phyloP scores from a whole-genome alignment of 805 yeast species.

The Myxozyma monticola region DNA sequence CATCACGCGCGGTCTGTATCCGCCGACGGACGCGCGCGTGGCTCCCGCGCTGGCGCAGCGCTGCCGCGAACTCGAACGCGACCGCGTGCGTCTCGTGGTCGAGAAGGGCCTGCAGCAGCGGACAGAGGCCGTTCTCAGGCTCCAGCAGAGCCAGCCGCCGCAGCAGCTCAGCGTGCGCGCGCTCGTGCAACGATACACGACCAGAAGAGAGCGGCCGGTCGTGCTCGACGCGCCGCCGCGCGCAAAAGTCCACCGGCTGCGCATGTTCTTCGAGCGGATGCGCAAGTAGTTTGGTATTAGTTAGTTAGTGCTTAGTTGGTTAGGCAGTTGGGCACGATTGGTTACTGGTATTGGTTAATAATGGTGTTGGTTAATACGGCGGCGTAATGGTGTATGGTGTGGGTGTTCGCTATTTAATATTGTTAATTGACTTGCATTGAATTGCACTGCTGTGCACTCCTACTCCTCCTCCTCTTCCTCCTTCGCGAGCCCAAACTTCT shows the following conservation, averaged over 20 bases:
- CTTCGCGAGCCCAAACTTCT: slow-evolving; percentile 67
- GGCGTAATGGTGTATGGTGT: not conserved
- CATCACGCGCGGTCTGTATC: slow-evolving; percentile 33
- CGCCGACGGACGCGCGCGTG: slow-evolving; percentile 29
- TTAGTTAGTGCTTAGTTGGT: not conserved
- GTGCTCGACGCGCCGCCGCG: slow-evolving; percentile 20
- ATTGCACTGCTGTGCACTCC: slow-evolving; percentile 1
- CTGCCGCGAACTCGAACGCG: slow-evolving; percentile 31
- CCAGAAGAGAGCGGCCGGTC: not conserved
- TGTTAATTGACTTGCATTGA: not conserved
- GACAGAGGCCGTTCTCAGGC: too few species aligned
- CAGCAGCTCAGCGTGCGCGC: slow-evolving; percentile 16
- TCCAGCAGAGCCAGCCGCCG: too few species aligned
- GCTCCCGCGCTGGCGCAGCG: slow-evolving; percentile 28
- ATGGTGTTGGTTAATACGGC: not conserved
- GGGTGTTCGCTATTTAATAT: not conserved
- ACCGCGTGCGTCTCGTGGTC: too few species aligned
- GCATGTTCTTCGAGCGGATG: slow-evolving; percentile 25
- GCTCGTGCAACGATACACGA: slow-evolving; percentile 8
- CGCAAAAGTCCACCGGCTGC: slow-evolving; percentile 28
- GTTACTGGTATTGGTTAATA: slow-evolving; percentile 1
- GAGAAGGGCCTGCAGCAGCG: too few species aligned
- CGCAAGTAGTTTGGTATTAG: not conserved
- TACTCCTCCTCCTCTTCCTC: slow-evolving; percentile 52
- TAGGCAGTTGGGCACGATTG: not conserved